Conservation (phyloP, 345 rosid genomes). For the Lepidium africanum region DNA sequence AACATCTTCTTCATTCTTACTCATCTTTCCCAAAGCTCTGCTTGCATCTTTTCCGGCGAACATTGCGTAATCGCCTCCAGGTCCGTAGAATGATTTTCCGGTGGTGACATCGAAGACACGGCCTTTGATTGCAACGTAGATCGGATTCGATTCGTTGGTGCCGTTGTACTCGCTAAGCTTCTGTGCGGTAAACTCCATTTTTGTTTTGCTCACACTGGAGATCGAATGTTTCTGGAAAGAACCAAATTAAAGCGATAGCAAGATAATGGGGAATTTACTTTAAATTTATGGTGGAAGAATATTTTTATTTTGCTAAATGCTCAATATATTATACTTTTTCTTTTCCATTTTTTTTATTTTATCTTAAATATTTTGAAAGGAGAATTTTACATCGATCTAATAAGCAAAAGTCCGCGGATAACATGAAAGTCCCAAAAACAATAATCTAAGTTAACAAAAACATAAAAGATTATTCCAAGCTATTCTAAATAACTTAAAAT, state of each 20-base stretch:
- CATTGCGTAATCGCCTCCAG: conserved; percentile 60
- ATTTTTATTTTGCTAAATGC: no score
- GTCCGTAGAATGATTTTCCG: conserved; percentile 72
- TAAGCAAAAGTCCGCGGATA: no score
- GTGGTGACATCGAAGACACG: conserved; percentile 69
- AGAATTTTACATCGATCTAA: no score
- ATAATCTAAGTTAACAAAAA: no score
- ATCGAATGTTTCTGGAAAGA: not conserved
- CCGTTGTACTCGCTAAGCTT: conserved; percentile 68
- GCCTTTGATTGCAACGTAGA: conserved; percentile 81
- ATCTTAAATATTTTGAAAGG: no score
- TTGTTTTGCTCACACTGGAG: not conserved
- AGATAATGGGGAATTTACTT: not conserved
- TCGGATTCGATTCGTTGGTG: conserved; percentile 60
- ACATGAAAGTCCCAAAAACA: no score
- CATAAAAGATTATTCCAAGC: no score
- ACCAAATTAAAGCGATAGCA: not conserved
- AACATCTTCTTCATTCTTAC: conserved; percentile 81
- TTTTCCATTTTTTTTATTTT: no score
- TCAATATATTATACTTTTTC: no score
- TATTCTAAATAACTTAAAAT: no score
- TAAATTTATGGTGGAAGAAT: no score
- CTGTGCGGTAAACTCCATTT: conserved; percentile 66
- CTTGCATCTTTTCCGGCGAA: conserved; percentile 85
- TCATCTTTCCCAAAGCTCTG: conserved; percentile 89